Base-by-base conservation (phyloP, 176 grass and related monocot genomes). In the Saccharum officinarum region DNA sequence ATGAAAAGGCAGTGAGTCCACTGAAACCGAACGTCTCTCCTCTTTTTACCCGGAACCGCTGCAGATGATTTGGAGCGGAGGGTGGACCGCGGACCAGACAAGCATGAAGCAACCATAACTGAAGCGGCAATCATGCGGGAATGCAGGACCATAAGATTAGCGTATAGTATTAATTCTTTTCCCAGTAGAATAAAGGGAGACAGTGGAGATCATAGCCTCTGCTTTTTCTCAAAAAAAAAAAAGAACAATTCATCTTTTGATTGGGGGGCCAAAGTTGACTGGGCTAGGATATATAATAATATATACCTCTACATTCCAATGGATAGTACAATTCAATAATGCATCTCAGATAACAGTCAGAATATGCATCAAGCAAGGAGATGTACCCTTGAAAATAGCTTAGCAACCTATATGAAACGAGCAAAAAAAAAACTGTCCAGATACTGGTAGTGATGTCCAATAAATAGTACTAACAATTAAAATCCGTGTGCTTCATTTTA, bases 401-500 rank as follows among this genome's bases (percentile, higher is more conserved):
- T 67, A 17, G 1, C 7, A 76, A 40, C 39, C 16, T 7, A 18
- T 81, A 28, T 22, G 52, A 76, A 75, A 75, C 61, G 17, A 34
- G 6, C 0, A 3, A 39, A 75, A 22, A 30, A 63, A 72, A 63
- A 31, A 37, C 55, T 15, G 46, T n/a, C 34, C 34, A 3, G 34
- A 4, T 3, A 49, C 8, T 14, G 26, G 11, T 15, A 26, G 18
- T 69, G 37, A 8, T 40, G 28, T 38, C 54, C 7, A 14, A 39
- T 18, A 71, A 57, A 8, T 9, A 1, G 26, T 22, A 34, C 33
- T 34, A 40, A 36, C 36, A 57, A 45, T 11, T 33, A 3, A 55
- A 72, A 90, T 66, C 15, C 44, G 3, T 2, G 26, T 57, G 80
- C 67, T 74, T 86, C 46, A 2, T 74, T 86, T 83, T 79, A 83